Base-by-base conservation (phyloP, 345 rosid species). In the Eucalyptus erythrocorys region DNA sequence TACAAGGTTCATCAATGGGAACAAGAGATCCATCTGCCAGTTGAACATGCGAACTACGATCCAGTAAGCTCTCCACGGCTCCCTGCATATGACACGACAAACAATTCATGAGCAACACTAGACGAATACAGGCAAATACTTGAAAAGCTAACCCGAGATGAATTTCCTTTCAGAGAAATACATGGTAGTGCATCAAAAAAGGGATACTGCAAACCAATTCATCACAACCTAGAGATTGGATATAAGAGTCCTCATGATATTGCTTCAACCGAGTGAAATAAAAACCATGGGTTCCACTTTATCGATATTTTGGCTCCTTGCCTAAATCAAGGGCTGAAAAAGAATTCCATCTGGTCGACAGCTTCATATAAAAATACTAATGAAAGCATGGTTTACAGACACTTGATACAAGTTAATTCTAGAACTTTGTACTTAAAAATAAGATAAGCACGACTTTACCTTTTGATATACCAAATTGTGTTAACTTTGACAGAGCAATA, bases 21-120 rank as follows among this genome's bases (percentile, higher is more conserved):
- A 93, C 94, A 88, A 93, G 90, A 68, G 98, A 93, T 92, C 99
- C 98, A 94, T 96, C 97, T 71, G 98, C 96, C 64, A 97, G 97
- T 88, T 97, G 99, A 48, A 95, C 93, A 12, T 89, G 90, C 32
- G 97, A 93, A 93, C 99, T 93, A 87, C 98, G 95, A 88, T 96
- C 98, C 89, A 96, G 91, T 91, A 97, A 90, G 91, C 94, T 95
- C 94, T 97, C 99, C 49, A 97, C 97, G 51, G 99, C 99, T 51
- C 99, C 99, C 99, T 97, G 92, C 91, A 90, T 85, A 89, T 89
- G 24, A 64, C 59, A 85, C 21, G 24, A 51, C 50, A 42, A 80
- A 86, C 64, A 47, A 89, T 47, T 81, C 43, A 42, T 50, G 86
- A 27, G 50, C 40, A 61, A 57, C 45, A 48, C 57, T 37, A 13